Base-by-base conservation (phyloP, 163 green algal species). In the Chlorella variabilis region DNA sequence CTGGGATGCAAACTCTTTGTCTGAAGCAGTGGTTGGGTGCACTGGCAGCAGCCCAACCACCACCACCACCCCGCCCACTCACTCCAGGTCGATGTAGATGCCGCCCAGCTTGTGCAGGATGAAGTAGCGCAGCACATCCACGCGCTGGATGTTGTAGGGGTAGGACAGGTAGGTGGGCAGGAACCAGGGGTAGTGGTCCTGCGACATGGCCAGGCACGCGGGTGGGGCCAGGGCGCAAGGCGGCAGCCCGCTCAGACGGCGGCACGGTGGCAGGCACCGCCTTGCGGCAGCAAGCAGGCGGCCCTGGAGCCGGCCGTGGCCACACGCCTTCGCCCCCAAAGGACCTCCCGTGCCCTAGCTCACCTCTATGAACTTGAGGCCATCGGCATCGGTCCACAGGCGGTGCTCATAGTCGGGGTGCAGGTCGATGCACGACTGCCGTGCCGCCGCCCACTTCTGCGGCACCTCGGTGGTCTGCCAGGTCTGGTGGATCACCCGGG, bases 401-500 rank as follows among this genome's bases (percentile, higher is more conserved):
- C 77, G 80, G 78, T 91, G 91, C 65, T 90, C 84, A 48, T 82
- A 93, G 65, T 90, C 90, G n/a, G 65, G 63, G 77, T 90, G 83
- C 34, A 84, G 58, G 39, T 82, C 75, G 4, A 74, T 73, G 76
- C 86, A 94, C 18, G 88, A 90, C 67, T 91, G 49, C 70, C 85
- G 84, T 5, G 90, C 90, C 6, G 80, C 77, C 48, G 74, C 38
- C 90, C 90, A 94, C 69, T 91, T 85, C 34, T 86, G 66, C 20
- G 90, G 90, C 17, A 94, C 51, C 38, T 90, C 33, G 7, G 71
- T 62, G 11, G 70, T 78, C 76, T 90, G 89, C 90, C 90, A 94
- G 13, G 89, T 94, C 75, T 94, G 90, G 61, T 94, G 90, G 21
- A 94, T 81, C 36, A 93, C 78, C 68, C 83, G 84, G 6, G 90